phyloP scores from a whole-genome alignment of 2,329 filamentous ascomycete species.

The Aspergillus awamori region DNA sequence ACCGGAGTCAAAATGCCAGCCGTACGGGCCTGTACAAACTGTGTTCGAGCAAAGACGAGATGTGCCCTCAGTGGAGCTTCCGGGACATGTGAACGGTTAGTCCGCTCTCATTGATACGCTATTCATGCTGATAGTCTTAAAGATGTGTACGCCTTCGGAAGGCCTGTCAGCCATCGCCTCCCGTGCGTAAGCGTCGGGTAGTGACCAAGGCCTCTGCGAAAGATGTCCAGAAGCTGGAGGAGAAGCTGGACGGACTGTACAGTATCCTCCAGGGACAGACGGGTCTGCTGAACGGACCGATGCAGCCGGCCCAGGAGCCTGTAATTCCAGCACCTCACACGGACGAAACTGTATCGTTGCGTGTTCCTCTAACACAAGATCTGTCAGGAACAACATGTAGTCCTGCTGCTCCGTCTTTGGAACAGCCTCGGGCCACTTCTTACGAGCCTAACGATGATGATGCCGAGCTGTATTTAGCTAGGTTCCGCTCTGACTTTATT shows the following conservation, averaged over 20 bases:
- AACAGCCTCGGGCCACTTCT: background rate
- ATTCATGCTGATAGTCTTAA: background rate
- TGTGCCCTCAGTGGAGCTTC: background rate
- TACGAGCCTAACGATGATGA: background rate
- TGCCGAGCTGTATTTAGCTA: background rate
- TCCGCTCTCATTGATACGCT: background rate
- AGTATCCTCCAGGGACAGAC: background rate
- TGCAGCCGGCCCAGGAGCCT: background rate
- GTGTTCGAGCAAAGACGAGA: constrained; percentile 7
- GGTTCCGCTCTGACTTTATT: background rate
- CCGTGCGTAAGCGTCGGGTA: background rate
- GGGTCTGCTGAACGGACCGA: background rate
- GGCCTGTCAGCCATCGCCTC: constrained; percentile 4
- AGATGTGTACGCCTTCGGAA: constrained; percentile 7
- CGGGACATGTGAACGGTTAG: constrained; percentile 6
- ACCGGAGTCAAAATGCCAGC: background rate
- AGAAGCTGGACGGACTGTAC: constrained; percentile 7
- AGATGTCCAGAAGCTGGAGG: constrained; percentile 6
- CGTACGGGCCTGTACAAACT: constrained; percentile 9
- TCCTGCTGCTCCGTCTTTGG: background rate
- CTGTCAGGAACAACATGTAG: background rate
- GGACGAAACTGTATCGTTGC: background rate
- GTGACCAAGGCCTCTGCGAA: background rate
- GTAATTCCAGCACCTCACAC: background rate
- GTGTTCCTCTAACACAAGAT: background rate